Evolutionary conservation across 1,284 basidiomycete genomes (phyloP).

Genomic region (Malassezia japonica): DNA sequence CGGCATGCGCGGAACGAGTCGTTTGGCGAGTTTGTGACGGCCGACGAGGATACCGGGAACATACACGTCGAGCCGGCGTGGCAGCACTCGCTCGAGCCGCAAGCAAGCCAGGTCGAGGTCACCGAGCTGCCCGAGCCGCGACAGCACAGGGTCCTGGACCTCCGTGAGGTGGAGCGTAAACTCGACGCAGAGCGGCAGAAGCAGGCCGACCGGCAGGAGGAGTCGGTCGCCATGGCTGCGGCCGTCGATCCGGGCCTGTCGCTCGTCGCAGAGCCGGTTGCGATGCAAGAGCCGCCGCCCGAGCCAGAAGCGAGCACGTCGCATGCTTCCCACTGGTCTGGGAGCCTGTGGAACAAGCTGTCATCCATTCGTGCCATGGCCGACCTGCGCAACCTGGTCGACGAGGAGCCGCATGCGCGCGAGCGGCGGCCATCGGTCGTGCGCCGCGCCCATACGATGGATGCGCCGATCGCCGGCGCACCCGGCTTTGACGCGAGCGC

Average conservation of each 20-base stretch:
- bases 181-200: conserved; percentile 21
- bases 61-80: too few species aligned
- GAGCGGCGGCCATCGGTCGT: conserved; percentile 7
- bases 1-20: conserved; percentile 1
- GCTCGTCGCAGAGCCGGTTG: conserved; percentile 9
- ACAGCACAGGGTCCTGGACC: conserved; percentile 38
- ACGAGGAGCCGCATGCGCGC: background rate
- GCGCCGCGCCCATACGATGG: background rate
- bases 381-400: background rate
- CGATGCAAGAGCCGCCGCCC: background rate
- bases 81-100: too few species aligned
- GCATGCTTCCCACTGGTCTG: background rate
- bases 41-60: background rate
- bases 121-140: too few species aligned
- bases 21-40: conserved; percentile 15
- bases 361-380: conserved; percentile 2
- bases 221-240: conserved; percentile 3
- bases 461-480: conserved; percentile 23
- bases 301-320: background rate
- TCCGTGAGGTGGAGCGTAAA: conserved; percentile 35
- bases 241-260: conserved; percentile 1
- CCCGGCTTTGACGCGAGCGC: conserved; percentile 34
- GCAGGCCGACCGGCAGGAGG: background rate
- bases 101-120: too few species aligned
- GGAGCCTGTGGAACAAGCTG: conserved; percentile 9